Conservation (phyloP, 176 grass and related monocot genomes). For the Rhynchospora pubera region DNA sequence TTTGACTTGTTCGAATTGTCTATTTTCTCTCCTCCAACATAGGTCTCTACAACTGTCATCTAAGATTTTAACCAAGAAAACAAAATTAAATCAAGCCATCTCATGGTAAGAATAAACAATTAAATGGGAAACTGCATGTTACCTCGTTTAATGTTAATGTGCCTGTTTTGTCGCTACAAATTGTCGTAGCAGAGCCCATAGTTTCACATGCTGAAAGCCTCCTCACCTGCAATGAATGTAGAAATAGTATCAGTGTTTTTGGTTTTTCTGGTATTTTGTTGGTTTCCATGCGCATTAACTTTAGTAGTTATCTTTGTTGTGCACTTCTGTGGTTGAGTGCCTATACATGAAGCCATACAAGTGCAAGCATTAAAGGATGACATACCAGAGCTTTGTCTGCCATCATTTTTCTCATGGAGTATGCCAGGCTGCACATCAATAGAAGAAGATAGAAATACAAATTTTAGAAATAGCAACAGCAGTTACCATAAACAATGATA, state of each 20-base stretch:
- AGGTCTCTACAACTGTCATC: constrained; percentile 79
- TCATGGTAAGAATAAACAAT: neutral
- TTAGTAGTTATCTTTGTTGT: neutral
- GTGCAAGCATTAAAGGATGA: neutral
- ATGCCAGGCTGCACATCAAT: constrained; percentile 54
- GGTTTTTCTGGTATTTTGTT: neutral
- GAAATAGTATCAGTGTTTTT: neutral
- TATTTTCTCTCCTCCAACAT: constrained; percentile 76
- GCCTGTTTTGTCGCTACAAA: constrained; percentile 97
- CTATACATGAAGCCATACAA: neutral
- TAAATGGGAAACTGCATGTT: constrained; percentile 8
- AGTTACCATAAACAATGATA: neutral
- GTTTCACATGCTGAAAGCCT: constrained; percentile 97
- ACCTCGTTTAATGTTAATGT: constrained; percentile 94
- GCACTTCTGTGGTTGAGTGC: neutral
- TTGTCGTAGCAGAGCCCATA: constrained; percentile 97
- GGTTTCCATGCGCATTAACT: neutral
- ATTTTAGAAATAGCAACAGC: neutral
- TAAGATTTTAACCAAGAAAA: constrained; percentile 33
- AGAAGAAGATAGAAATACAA: constrained; percentile 20
- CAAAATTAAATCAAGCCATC: neutral
- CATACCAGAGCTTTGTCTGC: constrained; percentile 77
- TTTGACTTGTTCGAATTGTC: constrained; percentile 44
- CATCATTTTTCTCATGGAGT: constrained; percentile 99
- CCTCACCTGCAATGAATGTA: constrained; percentile 45